Evolutionary conservation across 768 basidiomycete genomes (phyloP), one percentile per base, ranked within the genome.

Genomic region (Hypholoma fasciculare): DNA sequence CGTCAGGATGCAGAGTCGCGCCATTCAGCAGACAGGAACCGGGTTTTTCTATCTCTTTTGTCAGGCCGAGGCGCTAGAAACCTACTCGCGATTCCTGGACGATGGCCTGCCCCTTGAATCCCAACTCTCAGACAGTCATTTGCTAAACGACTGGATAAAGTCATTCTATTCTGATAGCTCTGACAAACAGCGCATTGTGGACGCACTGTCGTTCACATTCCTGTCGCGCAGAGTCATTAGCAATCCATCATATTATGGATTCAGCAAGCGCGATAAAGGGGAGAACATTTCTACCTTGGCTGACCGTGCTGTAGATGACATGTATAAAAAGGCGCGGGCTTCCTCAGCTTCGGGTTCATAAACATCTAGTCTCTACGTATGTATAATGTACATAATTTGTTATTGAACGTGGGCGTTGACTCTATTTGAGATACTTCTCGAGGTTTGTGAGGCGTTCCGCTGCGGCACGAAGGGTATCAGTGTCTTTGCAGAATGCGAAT

Each of bases 401-500:
- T 46, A 53, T 39, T 16, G 27, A 13, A 38, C 6, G 5, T 27
- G 43, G 7, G 17, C 17, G n/a, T 48, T 23, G 47, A 4, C 56
- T 43, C 56, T 62, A 69, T 30, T 72, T 67, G 39, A 82, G 73
- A 73, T 82, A 96, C 55, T 92, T 83, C 67, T 82, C 84, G 62
- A 99, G 75, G 20, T 76, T 77, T 71, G 88, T 81, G 17, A 99
- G 76, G n/a, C 93, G 84, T 66, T 91, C 88, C 20, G 86, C 88
- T n/a, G 97, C 97, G 19, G 75, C 77, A 59, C 77, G 82, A 14
- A 99, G 80, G 0, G 94, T 96, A 42, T 92, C 92, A 17, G 86
- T 61, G 66, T 98, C 96, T 70, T 99, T 99, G 81, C 97, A 98
- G 79, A 97, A 95, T 1, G 95, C 89, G 70, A 98, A 98, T 56